phyloP scores from a whole-genome alignment of 2,329 filamentous ascomycete species.

The Colletotrichum liaoningense region DNA sequence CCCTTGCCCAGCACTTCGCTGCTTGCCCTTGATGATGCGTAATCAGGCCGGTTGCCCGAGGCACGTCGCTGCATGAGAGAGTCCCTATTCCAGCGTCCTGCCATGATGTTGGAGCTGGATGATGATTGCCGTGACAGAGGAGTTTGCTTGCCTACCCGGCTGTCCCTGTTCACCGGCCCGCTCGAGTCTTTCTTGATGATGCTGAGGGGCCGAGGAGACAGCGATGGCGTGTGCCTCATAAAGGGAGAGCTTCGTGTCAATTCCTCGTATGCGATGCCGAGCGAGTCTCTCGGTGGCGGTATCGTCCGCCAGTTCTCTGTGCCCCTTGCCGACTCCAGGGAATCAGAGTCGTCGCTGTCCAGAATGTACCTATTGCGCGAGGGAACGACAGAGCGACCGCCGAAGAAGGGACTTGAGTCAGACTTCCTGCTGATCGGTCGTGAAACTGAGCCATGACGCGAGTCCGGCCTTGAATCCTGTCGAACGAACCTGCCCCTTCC shows the following conservation, averaged over 20 bases:
- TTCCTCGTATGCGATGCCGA: slow-evolving; percentile 34
- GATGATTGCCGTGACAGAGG: slow-evolving; percentile 24
- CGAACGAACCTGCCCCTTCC: slow-evolving; percentile 27
- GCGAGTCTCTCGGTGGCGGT: slow-evolving; percentile 21
- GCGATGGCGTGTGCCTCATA: slow-evolving; percentile 10
- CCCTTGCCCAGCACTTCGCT: slow-evolving; percentile 33
- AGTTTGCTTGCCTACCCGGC: slow-evolving; percentile 26
- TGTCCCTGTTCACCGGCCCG: slow-evolving; percentile 19
- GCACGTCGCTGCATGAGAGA: slow-evolving; percentile 18
- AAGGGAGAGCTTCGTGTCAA: slow-evolving; percentile 31
- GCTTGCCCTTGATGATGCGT: slow-evolving; percentile 27
- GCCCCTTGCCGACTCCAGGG: slow-evolving; percentile 6
- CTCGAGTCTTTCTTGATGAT: slow-evolving; percentile 32
- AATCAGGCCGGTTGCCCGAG: slow-evolving; percentile 9
- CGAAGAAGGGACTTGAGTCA: slow-evolving; percentile 36
- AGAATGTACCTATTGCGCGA: slow-evolving; percentile 27
- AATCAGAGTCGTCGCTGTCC: slow-evolving; percentile 32
- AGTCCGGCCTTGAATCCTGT: slow-evolving; percentile 24
- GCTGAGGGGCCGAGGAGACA: slow-evolving; percentile 34
- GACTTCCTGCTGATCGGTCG: slow-evolving; percentile 36
- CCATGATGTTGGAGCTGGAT: slow-evolving; percentile 27
- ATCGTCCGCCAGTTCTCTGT: slow-evolving; percentile 34
- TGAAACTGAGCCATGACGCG: slow-evolving; percentile 24
- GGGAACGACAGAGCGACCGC: slow-evolving; percentile 34
- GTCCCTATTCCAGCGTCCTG: slow-evolving; percentile 28